Evolutionary conservation across 2,329 filamentous ascomycete genomes (phyloP).

Genomic region (Fonsecaea erecta): DNA sequence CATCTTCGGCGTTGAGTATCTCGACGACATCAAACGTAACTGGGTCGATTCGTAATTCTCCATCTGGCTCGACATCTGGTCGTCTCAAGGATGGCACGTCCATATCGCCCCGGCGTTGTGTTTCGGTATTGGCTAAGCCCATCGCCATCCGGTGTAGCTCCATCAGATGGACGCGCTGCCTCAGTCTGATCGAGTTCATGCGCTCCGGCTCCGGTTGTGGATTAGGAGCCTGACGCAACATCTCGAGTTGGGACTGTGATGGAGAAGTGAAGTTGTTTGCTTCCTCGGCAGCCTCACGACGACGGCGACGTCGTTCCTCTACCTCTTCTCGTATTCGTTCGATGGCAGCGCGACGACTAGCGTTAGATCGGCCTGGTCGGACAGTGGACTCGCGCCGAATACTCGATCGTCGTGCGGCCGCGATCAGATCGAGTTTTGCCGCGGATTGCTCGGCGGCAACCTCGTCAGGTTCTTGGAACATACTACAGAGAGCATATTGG

Average conservation of each 20-base stretch:
- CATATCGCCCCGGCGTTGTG: conserved; percentile 10
- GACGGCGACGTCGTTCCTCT: neutral
- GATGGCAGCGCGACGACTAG: conserved; percentile 18
- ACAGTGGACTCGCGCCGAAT: conserved; percentile 59
- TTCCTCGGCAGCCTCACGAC: conserved; percentile 20
- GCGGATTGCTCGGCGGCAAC: conserved; percentile 49
- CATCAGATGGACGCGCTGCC: conserved; percentile 20
- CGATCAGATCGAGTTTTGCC: conserved; percentile 58
- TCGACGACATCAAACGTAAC: conserved; percentile 13
- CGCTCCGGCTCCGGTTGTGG: neutral
- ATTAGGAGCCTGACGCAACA: conserved; percentile 20
- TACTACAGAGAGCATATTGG: conserved; percentile 42
- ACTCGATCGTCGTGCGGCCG: conserved; percentile 56
- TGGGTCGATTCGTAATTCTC: neutral
- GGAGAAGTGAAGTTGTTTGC: conserved; percentile 2
- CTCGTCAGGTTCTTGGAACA: conserved; percentile 61
- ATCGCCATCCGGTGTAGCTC: conserved; percentile 16
- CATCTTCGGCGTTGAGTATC: conserved; percentile 5
- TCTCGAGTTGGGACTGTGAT: conserved; percentile 5
- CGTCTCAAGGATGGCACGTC: conserved; percentile 13
- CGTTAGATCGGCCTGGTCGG: conserved; percentile 29
- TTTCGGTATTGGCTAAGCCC: conserved; percentile 8
- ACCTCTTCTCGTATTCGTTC: conserved; percentile 27
- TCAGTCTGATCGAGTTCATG: conserved; percentile 17
- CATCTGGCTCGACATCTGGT: neutral